Evolutionary conservation across 2,329 filamentous ascomycete species (phyloP).

Genomic region (Ascosphaera apis): DNA sequence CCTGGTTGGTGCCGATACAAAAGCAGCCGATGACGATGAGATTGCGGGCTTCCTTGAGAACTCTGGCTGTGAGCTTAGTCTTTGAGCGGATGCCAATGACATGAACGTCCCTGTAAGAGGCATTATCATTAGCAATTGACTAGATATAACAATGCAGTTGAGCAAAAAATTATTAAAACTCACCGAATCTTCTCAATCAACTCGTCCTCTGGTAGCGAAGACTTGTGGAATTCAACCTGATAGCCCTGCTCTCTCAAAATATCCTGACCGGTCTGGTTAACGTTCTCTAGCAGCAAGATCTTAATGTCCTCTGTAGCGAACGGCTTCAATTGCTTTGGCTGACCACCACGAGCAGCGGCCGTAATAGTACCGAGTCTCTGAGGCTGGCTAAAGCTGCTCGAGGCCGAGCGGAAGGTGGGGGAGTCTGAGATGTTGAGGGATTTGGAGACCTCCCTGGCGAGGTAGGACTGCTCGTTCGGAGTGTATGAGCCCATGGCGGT

Average conservation of each 20-base stretch:
- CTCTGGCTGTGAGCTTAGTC: constrained; percentile 72
- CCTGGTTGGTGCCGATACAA: constrained; percentile 72
- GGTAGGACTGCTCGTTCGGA: constrained; percentile 10
- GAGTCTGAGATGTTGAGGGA: constrained; percentile 50
- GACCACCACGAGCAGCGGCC: constrained; percentile 20
- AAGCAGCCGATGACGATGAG: constrained; percentile 93
- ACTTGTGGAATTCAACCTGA: constrained; percentile 81
- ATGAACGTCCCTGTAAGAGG: constrained; percentile 51
- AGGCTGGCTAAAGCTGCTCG: constrained; percentile 35
- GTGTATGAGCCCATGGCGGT: too few species aligned
- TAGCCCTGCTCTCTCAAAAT: constrained; percentile 74
- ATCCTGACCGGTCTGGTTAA: constrained; percentile 71
- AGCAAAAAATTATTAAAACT: too few species aligned
- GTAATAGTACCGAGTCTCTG: constrained; percentile 21
- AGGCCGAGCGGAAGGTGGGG: constrained; percentile 53
- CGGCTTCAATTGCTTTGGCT: constrained; percentile 60
- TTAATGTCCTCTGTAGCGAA: constrained; percentile 94
- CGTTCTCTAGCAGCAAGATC: constrained; percentile 84
- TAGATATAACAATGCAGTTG: constrained; percentile 2
- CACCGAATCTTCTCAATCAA: constrained; percentile 92
- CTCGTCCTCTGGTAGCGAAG: constrained; percentile 72
- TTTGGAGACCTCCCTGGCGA: constrained; percentile 27
- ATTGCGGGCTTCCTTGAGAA: constrained; percentile 76
- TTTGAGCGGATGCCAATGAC: constrained; percentile 97
- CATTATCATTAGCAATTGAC: constrained; percentile 2